These are phyloP conservation scores for Colletotrichum lupini DNA, from an alignment of 2,329 filamentous ascomycete genomes.

Conservation along the genomic window DNA sequence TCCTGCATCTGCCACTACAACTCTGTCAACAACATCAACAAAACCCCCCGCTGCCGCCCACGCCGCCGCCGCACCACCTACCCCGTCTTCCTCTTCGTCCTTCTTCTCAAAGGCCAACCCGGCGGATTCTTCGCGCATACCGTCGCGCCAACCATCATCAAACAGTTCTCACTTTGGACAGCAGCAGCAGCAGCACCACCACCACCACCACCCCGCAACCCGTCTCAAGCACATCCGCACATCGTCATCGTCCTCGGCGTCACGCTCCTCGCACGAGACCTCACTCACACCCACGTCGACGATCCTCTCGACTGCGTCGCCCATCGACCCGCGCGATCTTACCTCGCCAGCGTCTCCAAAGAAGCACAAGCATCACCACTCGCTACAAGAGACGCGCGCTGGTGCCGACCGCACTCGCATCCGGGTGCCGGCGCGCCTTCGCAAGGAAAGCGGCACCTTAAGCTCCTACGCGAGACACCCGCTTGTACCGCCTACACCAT, in stretches of 20 bases:
- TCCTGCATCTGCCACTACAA: not conserved
- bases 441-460: slow-evolving; percentile 31
- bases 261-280: slow-evolving; percentile 39
- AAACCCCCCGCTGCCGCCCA: slow-evolving; percentile 38
- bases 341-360: slow-evolving; percentile 36
- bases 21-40: not conserved
- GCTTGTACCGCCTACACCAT: slow-evolving; percentile 14
- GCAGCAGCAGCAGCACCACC: not conserved
- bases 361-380: slow-evolving; percentile 30
- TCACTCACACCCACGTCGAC: slow-evolving; percentile 28
- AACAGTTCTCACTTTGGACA: not conserved
- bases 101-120: slow-evolving; percentile 20
- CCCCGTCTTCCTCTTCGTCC: slow-evolving; percentile 24
- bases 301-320: slow-evolving; percentile 27
- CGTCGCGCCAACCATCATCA: slow-evolving; percentile 3
- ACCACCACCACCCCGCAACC: slow-evolving; percentile 8
- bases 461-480: slow-evolving; percentile 23
- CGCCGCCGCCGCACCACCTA: slow-evolving; percentile 42
- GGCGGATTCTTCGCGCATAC: slow-evolving; percentile 13
- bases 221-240: slow-evolving; percentile 43
- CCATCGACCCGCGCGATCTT: slow-evolving; percentile 31
- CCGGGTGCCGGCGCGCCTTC: slow-evolving; percentile 21
- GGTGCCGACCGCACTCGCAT: slow-evolving; percentile 14
- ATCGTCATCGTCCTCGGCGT: slow-evolving; percentile 44
- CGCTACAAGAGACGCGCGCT: slow-evolving; percentile 18